Evolutionary conservation across 345 rosid genomes (phyloP).

Genomic region (Melastoma malabathricum): DNA sequence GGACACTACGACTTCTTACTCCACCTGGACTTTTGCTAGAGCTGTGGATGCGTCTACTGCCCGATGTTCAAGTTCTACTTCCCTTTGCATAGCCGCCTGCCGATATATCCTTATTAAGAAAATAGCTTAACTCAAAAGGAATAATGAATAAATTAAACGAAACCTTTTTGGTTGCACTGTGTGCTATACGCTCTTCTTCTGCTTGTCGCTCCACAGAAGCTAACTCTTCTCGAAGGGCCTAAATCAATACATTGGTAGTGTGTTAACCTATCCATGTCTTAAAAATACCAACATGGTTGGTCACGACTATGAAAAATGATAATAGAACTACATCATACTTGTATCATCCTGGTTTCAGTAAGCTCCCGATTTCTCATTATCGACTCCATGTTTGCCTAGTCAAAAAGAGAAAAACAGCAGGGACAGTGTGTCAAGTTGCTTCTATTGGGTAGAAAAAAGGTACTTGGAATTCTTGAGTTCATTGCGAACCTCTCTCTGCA

Average conservation of each 20-base stretch:
- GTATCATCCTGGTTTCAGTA: constrained; percentile 99
- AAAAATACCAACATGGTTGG: too few relatives aligned
- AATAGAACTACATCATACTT: constrained; percentile 36
- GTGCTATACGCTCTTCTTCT: constrained; percentile 89
- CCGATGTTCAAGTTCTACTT: constrained; percentile 84
- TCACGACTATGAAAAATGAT: neutral
- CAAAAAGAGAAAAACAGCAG: neutral
- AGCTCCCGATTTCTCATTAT: constrained; percentile 94
- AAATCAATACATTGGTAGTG: constrained; percentile 5
- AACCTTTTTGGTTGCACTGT: constrained; percentile 91
- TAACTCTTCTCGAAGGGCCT: constrained; percentile 97
- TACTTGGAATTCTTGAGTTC: neutral
- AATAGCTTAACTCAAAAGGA: constrained; percentile 5
- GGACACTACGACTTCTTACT: constrained; percentile 8
- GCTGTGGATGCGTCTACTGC: constrained; percentile 92
- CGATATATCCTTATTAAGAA: constrained; percentile 9
- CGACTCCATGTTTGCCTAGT: constrained; percentile 86
- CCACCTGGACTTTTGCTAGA: constrained; percentile 91
- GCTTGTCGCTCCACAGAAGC: constrained; percentile 84
- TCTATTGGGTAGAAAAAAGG: neutral
- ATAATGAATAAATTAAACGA: constrained; percentile 10
- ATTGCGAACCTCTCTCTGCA: too few relatives aligned
- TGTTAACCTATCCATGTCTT: too few relatives aligned
- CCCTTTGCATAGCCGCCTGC: constrained; percentile 97
- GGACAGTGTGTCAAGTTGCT: neutral